A percentile compares a stretch with the other conserved stretches of the same genome.
Conservation (phyloP, 768 basidiomycete genomes). For the Coprinopsis cinerea region DNA sequence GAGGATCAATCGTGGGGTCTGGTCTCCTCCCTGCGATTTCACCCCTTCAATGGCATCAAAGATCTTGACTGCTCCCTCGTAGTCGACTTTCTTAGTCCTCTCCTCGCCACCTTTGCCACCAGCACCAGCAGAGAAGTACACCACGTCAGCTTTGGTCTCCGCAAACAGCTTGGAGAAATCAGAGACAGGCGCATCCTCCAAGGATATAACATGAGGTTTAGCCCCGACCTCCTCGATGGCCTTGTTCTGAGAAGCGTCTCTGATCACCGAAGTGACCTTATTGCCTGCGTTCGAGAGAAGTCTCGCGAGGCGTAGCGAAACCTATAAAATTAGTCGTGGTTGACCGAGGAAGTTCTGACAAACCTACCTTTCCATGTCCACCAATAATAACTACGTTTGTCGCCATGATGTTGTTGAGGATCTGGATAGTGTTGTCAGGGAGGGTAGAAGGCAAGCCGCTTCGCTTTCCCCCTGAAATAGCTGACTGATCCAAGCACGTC, state of each 20-base stretch:
- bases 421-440: no score
- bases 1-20: conserved; percentile 49
- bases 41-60: conserved; percentile 61
- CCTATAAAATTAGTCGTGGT: conserved; percentile 17
- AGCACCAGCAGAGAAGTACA: conserved; percentile 47
- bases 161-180: conserved; percentile 43
- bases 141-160: conserved; percentile 28
- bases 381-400: conserved; percentile 48
- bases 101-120: conserved; percentile 55
- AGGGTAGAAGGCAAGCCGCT: no score
- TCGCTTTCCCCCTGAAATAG: no score
- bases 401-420: background rate
- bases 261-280: conserved; percentile 51
- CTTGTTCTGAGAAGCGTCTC: conserved; percentile 36
- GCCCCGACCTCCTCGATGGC: conserved; percentile 41
- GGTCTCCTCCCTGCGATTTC: conserved; percentile 18
- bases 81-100: conserved; percentile 51
- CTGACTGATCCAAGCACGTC: no score
- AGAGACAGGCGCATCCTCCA: conserved; percentile 43
- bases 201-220: conserved; percentile 46
- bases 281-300: conserved; percentile 36
- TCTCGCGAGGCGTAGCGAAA: conserved; percentile 45
- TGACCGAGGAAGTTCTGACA: no score
- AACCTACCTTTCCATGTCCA: conserved; percentile 35
- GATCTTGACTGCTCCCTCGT: conserved; percentile 61